Percentiles rank a stretch among this genome's conserved stretches.
Evolutionary conservation across 441 rosid genomes (phyloP).

Genomic region (Croton setiger): DNA sequence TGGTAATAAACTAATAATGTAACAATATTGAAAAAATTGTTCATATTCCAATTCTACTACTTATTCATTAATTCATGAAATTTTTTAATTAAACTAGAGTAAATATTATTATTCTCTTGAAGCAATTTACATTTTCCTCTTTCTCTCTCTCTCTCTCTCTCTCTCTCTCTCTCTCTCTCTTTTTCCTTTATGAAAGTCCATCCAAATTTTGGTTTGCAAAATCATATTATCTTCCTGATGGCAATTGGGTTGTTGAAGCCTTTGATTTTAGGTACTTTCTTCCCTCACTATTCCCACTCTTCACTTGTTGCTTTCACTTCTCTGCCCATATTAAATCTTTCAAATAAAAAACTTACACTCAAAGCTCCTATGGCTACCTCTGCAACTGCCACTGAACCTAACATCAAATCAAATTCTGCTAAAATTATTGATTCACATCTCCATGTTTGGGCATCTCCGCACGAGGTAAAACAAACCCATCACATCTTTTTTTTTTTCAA

Average conservation of each 20-base stretch:
- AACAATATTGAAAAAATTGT: no score
- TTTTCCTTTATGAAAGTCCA: not conserved
- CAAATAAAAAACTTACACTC: slow-evolving; percentile 13
- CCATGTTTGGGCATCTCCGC: slow-evolving; percentile 91
- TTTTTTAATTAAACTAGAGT: no score
- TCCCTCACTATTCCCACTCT: slow-evolving; percentile 16
- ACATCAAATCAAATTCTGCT: slow-evolving; percentile 25
- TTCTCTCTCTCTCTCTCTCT: no score
- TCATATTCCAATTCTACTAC: no score
- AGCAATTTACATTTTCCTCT: no score
- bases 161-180: no score
- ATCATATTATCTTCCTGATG: slow-evolving; percentile 1
- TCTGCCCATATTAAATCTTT: not conserved
- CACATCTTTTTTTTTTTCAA: not conserved
- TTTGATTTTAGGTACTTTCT: slow-evolving; percentile 15
- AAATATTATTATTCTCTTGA: no score
- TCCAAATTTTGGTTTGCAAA: not conserved
- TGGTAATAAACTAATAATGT: no score
- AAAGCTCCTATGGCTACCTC: slow-evolving; percentile 35
- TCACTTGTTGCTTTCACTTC: slow-evolving; percentile 6
- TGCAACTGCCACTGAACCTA: slow-evolving; percentile 18
- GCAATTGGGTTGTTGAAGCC: slow-evolving; percentile 29
- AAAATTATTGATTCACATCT: slow-evolving; percentile 84
- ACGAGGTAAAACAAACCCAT: slow-evolving; percentile 46
- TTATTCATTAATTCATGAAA: no score